Conservation (phyloP, 805 yeast genomes). For the Candida xyloterini region DNA sequence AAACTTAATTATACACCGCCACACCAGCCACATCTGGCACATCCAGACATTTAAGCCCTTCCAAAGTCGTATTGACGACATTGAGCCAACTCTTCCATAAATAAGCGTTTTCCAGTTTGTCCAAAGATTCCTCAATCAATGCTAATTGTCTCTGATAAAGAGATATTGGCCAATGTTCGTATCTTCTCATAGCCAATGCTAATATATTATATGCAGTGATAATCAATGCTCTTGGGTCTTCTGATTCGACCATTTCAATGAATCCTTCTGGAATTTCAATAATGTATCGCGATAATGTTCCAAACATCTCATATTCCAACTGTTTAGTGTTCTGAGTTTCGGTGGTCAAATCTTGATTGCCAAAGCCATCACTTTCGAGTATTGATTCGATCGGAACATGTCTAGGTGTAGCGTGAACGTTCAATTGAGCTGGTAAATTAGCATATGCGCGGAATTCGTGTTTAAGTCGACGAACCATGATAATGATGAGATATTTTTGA, state of each 20-base stretch:
- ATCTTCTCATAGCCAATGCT: slow-evolving; percentile 16
- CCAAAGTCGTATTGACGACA: slow-evolving; percentile 15
- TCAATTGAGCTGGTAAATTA: slow-evolving; percentile 6
- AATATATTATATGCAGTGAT: slow-evolving; percentile 20
- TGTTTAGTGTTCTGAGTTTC: neutral
- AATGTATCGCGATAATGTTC: slow-evolving; percentile 21
- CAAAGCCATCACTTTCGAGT: slow-evolving; percentile 4
- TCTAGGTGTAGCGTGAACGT: slow-evolving; percentile 8
- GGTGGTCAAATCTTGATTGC: neutral
- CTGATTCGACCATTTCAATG: slow-evolving; percentile 15
- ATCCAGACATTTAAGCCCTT: slow-evolving; percentile 2
- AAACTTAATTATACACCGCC: slow-evolving; percentile 4
- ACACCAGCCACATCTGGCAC: slow-evolving; percentile 2
- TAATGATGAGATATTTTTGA: slow-evolving; percentile 5
- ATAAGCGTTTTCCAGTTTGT: slow-evolving; percentile 9
- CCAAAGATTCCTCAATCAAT: slow-evolving; percentile 12
- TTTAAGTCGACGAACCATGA: slow-evolving; percentile 20
- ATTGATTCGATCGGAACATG: slow-evolving; percentile 19
- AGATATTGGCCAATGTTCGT: slow-evolving; percentile 20
- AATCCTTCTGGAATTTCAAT: slow-evolving; percentile 22
- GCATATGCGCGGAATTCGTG: slow-evolving; percentile 23
- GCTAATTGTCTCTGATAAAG: slow-evolving; percentile 16
- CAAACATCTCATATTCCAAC: slow-evolving; percentile 24
- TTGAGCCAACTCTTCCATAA: slow-evolving; percentile 23
- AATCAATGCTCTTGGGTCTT: slow-evolving; percentile 24